Evolutionary conservation across 2,329 filamentous ascomycete species (phyloP).

Genomic region (Rutstroemia sp.): DNA sequence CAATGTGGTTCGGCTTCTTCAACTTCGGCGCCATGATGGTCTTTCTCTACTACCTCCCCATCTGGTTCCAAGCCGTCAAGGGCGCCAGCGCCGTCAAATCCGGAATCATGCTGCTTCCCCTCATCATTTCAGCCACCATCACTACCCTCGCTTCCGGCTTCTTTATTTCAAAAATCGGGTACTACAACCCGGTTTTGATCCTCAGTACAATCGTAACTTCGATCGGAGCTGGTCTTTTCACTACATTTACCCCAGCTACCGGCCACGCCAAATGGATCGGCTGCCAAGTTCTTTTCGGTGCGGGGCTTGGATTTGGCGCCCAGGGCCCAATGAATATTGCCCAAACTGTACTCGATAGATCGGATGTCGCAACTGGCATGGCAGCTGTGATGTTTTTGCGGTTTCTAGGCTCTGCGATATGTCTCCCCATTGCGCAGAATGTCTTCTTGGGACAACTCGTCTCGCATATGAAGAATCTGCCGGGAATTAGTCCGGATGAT

Average conservation of each 20-base stretch:
- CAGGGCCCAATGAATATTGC: constrained; percentile 18
- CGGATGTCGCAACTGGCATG: constrained; percentile 23
- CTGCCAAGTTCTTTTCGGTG: constrained; percentile 22
- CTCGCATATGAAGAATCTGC: not conserved
- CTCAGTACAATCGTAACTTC: constrained; percentile 25
- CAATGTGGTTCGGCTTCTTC: not conserved
- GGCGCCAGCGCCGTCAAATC: constrained; percentile 16
- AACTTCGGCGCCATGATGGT: constrained; percentile 24
- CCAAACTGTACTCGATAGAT: constrained; percentile 20
- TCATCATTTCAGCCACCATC: constrained; percentile 26
- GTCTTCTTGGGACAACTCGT: constrained; percentile 26
- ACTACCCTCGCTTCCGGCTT: constrained; percentile 25
- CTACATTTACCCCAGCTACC: constrained; percentile 26
- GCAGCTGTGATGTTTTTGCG: constrained; percentile 23
- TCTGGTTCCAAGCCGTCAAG: constrained; percentile 18
- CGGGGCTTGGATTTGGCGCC: constrained; percentile 22
- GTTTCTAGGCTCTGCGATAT: constrained; percentile 21
- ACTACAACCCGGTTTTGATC: constrained; percentile 33
- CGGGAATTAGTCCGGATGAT: constrained; percentile 1
- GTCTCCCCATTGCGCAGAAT: constrained; percentile 25
- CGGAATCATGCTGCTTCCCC: constrained; percentile 27
- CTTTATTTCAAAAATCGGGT: constrained; percentile 22
- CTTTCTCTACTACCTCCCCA: constrained; percentile 23
- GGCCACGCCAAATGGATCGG: constrained; percentile 31
- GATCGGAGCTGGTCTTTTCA: constrained; percentile 34